Evolutionary conservation across 805 yeast species (phyloP).

Genomic region (Cyberlindnera suaveolens): DNA sequence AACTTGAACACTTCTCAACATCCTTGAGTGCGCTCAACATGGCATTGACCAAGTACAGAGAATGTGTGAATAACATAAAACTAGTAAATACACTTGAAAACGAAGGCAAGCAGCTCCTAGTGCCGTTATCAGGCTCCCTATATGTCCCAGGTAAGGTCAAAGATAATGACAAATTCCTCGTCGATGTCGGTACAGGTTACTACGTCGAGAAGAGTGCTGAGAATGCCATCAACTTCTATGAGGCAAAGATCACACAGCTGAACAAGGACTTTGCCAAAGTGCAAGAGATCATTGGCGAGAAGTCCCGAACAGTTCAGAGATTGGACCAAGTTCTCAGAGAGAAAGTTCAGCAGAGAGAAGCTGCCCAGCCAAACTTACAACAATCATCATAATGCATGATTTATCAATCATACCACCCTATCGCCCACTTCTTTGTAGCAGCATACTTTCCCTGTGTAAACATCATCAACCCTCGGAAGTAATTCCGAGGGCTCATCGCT

Average conservation of each 20-base stretch:
- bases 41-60: constrained; percentile 77
- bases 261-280: constrained; percentile 68
- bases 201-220: constrained; percentile 71
- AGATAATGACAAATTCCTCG: constrained; percentile 65
- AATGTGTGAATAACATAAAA: constrained; percentile 69
- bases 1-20: constrained; percentile 76
- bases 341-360: constrained; percentile 34
- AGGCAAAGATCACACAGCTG: constrained; percentile 65
- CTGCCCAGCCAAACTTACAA: background rate
- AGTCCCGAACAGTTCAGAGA: constrained; percentile 55
- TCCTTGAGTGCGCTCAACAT: constrained; percentile 78
- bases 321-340: constrained; percentile 53
- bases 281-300: constrained; percentile 68
- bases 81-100: constrained; percentile 36
- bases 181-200: constrained; percentile 96
- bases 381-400: background rate
- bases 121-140: constrained; percentile 84
- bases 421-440: too few species aligned
- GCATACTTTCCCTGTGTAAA: too few species aligned
- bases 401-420: background rate
- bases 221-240: constrained; percentile 68
- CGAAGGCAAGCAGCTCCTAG: constrained; percentile 52
- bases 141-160: constrained; percentile 81
- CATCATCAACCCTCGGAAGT: too few species aligned
- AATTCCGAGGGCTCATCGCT: constrained; percentile 7